These are phyloP conservation scores for Nemania sp. DNA, from an alignment of 2,329 filamentous ascomycete species.

Conservation along the genomic window DNA sequence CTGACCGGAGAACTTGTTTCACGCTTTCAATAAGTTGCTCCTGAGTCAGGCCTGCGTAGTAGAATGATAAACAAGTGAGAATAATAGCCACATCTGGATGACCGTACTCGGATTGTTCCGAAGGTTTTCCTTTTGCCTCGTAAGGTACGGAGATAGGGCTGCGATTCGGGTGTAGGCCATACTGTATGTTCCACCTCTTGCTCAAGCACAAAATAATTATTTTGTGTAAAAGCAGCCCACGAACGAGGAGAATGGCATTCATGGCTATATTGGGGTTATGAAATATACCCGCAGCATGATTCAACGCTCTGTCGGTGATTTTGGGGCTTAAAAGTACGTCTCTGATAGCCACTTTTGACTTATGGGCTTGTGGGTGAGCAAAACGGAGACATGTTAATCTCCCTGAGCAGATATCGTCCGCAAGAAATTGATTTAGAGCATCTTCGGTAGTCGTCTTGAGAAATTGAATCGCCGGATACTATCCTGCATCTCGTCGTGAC, in stretches of 20 bases:
- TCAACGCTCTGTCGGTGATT: conserved; percentile 24
- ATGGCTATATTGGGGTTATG: conserved; percentile 38
- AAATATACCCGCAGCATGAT: conserved; percentile 33
- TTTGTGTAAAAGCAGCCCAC: conserved; percentile 63
- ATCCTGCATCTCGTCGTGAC: conserved; percentile 35
- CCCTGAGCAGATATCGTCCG: conserved; percentile 46
- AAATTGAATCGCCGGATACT: conserved; percentile 62
- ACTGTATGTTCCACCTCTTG: conserved; percentile 70
- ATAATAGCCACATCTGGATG: conserved; percentile 69
- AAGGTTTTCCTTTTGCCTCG: conserved; percentile 65
- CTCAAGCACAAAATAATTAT: conserved; percentile 62
- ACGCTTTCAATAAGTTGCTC: conserved; percentile 54
- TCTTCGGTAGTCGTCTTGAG: conserved; percentile 52
- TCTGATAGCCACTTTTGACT: conserved; percentile 12
- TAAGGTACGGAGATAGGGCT: conserved; percentile 68
- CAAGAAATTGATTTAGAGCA: conserved; percentile 45
- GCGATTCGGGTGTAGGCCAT: conserved; percentile 58
- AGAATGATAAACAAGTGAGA: conserved; percentile 68
- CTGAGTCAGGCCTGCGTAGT: conserved; percentile 60
- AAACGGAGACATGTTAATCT: conserved; percentile 31
- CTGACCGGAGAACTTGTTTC: conserved; percentile 53
- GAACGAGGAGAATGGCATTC: conserved; percentile 56
- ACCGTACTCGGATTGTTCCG: conserved; percentile 64
- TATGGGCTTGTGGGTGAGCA: conserved; percentile 2
- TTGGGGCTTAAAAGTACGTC: conserved; percentile 32